A percentile compares a stretch with the other conserved stretches of the same genome.
Conservation (phyloP, 2,329 filamentous ascomycete species). For the Neocucurbitaria cava region DNA sequence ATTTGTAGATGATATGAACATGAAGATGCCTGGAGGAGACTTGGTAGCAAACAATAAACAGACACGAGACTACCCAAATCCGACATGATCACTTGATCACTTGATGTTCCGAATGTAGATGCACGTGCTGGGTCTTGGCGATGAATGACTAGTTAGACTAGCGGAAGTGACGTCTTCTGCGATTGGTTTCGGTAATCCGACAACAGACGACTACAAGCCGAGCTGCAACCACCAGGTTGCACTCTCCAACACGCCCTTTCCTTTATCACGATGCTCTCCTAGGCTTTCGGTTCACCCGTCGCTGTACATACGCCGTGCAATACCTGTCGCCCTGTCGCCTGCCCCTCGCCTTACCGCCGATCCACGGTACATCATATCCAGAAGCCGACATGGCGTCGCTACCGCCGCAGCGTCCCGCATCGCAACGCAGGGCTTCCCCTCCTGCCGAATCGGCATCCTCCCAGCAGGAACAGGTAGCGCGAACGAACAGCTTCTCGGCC, state of each 20-base stretch:
- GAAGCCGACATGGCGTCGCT: constrained; percentile 50
- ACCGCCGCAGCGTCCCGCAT: constrained; percentile 46
- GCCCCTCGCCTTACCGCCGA: not conserved
- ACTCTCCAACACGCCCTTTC: not conserved
- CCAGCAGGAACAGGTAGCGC: constrained; percentile 27
- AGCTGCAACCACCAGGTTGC: constrained; percentile 2
- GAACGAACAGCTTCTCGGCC: constrained; percentile 47
- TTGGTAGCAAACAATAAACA: too few species aligned
- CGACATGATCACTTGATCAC: too few species aligned
- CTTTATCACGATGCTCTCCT: not conserved
- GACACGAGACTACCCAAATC: too few species aligned
- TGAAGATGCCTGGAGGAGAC: too few species aligned
- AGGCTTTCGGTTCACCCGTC: not conserved
- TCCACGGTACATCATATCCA: not conserved
- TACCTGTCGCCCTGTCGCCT: not conserved
- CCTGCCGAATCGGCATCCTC: constrained; percentile 23
- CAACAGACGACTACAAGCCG: constrained; percentile 23
- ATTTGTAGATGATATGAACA: too few species aligned
- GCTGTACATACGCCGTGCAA: not conserved
- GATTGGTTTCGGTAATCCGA: constrained; percentile 23
- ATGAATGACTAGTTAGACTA: constrained; percentile 6
- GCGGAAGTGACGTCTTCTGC: constrained; percentile 27
- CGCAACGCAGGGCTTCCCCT: constrained; percentile 43
- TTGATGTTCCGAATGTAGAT: not conserved
- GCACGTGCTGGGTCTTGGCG: constrained; percentile 25